Base-by-base conservation (phyloP, 2,329 filamentous ascomycete genomes). In the Chalaropsis ovoidea region DNA sequence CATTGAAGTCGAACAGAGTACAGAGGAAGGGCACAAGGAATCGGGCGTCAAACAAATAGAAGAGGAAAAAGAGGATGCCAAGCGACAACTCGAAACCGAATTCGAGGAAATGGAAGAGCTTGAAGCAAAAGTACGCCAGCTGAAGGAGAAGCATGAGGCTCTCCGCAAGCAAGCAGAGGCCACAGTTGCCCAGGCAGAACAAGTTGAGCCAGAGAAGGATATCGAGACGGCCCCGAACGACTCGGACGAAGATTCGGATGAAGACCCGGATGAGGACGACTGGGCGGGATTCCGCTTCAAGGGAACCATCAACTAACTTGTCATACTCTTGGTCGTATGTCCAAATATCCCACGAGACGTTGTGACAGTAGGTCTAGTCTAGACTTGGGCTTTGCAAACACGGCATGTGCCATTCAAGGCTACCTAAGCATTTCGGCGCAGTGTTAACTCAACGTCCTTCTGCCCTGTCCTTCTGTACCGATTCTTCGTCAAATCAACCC, bases 41-140 rank as follows among this genome's bases (percentile, higher is more conserved):
- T 78, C 78, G 71, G 79, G 79, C 1, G 78, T 82, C 52, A 73
- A 76, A 2, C 77, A 83, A 70, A 72, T 85, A 0, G 81, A 82
- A 66, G 86, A 86, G 47, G 88, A 91, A 72, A 82, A 82, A 65
- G 89, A 94, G 72, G 89, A 94, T 70, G 89, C 89, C 1, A 82
- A 82, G 52, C 80, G 86, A 24, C 84, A 86, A 39, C 75, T 92
- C 66, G 87, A 90, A 74, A 83, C 86, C 49, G 89, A 93, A 73
- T 88, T 93, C 69, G 88, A 90, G 67, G 86, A 91, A 72, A 93
- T 93, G 89, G 86, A 88, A 72, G 83, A 86, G 71, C 79, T 93
- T 58, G 89, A 93, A 73, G 82, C 83, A 63, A 82, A 88, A 6
- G 86, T 93, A 13, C 79, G 80, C 67, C 80, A 79, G 68, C 74